Conservation (phyloP, 1,284 basidiomycete species). For the Thelephora terrestris region DNA sequence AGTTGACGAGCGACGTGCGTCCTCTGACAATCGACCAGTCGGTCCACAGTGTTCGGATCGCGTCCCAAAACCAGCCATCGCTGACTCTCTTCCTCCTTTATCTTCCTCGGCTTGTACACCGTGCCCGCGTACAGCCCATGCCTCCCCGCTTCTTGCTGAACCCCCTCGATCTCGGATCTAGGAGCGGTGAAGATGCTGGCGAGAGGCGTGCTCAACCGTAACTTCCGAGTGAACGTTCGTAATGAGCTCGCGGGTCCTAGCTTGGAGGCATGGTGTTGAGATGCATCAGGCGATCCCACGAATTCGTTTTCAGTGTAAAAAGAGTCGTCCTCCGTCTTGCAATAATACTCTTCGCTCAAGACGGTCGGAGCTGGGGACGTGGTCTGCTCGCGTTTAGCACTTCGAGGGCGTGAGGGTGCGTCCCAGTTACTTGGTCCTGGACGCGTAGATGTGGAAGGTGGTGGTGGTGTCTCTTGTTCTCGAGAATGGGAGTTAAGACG, state of each 20-base stretch:
- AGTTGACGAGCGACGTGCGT: slow-evolving; percentile 3
- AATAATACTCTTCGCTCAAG: not conserved
- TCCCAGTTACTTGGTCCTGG: too few relatives aligned
- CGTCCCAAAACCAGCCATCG: slow-evolving; percentile 15
- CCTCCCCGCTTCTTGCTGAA: slow-evolving; percentile 15
- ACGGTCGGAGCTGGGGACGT: not conserved
- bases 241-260: not conserved
- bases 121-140: slow-evolving; percentile 16
- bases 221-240: slow-evolving; percentile 9
- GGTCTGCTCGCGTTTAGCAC: not conserved
- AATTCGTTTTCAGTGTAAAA: too few relatives aligned
- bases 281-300: not conserved
- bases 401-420: not conserved
- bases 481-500: slow-evolving; percentile 5
- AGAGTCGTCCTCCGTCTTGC: not conserved
- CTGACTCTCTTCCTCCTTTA: slow-evolving; percentile 16
- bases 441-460: not conserved
- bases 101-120: slow-evolving; percentile 8
- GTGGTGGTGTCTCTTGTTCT: slow-evolving; percentile 1
- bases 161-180: slow-evolving; percentile 13
- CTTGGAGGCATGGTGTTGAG: not conserved
- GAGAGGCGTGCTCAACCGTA: slow-evolving; percentile 15
- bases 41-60: slow-evolving; percentile 12
- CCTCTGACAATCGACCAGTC: slow-evolving; percentile 9
- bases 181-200: slow-evolving; percentile 18